phyloP scores from a whole-genome alignment of 768 basidiomycete species.

The Kwoniella dejecticola region DNA sequence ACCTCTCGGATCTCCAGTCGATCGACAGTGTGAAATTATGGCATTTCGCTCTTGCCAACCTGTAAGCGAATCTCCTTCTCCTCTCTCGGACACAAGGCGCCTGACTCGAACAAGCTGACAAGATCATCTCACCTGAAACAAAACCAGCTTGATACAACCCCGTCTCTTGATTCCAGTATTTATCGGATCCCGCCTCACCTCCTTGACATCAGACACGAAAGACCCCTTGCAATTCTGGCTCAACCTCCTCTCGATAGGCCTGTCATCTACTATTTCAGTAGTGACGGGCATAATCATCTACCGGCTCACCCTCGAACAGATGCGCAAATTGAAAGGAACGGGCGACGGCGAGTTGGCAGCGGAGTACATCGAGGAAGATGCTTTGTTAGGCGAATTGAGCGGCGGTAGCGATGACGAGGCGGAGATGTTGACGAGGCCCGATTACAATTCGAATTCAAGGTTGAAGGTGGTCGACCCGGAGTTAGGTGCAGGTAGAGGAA shows the following conservation, averaged over 20 bases:
- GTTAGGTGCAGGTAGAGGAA: not conserved
- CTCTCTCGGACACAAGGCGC: too few species aligned
- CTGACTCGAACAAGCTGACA: too few species aligned
- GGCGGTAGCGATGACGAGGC: slow-evolving; percentile 7
- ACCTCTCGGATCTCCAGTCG: slow-evolving; percentile 27
- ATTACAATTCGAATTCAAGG: not conserved
- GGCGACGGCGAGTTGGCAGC: slow-evolving; percentile 45
- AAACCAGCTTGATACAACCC: slow-evolving; percentile 43
- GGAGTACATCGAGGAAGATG: slow-evolving; percentile 46
- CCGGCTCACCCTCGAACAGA: slow-evolving; percentile 48
- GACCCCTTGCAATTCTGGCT: slow-evolving; percentile 52
- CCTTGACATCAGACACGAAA: slow-evolving; percentile 38
- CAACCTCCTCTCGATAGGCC: slow-evolving; percentile 47
- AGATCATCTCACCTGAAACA: too few species aligned
- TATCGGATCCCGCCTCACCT: slow-evolving; percentile 54
- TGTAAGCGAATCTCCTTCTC: too few species aligned
- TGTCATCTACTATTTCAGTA: slow-evolving; percentile 36
- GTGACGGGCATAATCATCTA: slow-evolving; percentile 52
- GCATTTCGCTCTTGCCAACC: slow-evolving; percentile 53
- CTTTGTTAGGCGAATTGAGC: slow-evolving; percentile 40
- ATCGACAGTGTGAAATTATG: slow-evolving; percentile 52
- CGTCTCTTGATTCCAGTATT: slow-evolving; percentile 53
- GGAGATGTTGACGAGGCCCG: too few species aligned
- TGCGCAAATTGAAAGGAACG: slow-evolving; percentile 42
- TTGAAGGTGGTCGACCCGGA: not conserved